Evolutionary conservation across 2,329 filamentous ascomycete species (phyloP).

Genomic region (Colletotrichum camelliae): DNA sequence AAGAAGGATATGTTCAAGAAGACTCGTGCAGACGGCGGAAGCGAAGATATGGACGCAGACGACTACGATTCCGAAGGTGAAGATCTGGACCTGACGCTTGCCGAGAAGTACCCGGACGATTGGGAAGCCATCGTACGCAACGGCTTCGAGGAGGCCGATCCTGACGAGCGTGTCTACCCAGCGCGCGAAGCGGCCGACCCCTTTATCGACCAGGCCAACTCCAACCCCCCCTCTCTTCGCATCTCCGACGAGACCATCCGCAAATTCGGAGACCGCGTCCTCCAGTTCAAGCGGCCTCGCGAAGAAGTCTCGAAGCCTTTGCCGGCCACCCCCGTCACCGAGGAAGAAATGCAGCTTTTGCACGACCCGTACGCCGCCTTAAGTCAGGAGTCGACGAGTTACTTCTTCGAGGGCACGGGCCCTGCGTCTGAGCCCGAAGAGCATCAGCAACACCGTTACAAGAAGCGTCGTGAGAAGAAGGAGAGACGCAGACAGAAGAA

Average conservation of each 20-base stretch:
- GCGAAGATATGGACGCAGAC: not conserved
- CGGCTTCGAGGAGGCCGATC: not conserved
- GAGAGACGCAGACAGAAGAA: not conserved
- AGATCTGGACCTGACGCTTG: not conserved
- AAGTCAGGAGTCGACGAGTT: not conserved
- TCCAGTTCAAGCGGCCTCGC: not conserved
- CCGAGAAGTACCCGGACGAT: not conserved
- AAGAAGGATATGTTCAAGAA: not conserved
- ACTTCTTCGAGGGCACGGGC: not conserved
- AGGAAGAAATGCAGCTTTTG: not conserved
- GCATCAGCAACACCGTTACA: not conserved
- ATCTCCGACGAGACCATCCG: not conserved
- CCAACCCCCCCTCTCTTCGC: not conserved
- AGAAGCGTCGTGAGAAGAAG: not conserved
- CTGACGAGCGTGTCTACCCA: not conserved
- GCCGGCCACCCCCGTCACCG: not conserved
- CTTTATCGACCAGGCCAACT: not conserved
- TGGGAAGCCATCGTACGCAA: not conserved
- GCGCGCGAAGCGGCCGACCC: not conserved
- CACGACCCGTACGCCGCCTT: not conserved
- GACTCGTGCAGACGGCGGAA: not conserved
- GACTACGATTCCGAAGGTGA: not conserved
- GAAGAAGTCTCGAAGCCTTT: not conserved
- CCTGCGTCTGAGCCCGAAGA: not conserved
- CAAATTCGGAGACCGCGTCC: not conserved